Conservation (phyloP, 2,329 filamentous ascomycete species). For the Pseudogymnoascus destructans region DNA sequence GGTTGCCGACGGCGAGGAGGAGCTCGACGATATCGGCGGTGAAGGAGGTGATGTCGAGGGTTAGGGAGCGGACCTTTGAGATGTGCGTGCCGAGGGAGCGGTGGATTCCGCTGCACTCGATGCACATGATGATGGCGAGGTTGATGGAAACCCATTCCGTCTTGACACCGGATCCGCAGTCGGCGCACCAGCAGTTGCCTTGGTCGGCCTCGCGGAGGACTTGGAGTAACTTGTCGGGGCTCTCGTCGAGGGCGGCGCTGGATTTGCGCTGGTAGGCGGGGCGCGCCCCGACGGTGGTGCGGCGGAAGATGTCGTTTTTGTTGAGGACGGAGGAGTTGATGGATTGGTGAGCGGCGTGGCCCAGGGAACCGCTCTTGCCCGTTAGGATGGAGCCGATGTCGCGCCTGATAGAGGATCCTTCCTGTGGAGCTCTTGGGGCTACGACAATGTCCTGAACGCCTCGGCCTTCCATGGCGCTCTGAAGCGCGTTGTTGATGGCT, state of each 20-base stretch:
- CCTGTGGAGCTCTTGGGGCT: constrained; percentile 27
- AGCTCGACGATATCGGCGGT: constrained; percentile 95
- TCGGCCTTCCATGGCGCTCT: constrained; percentile 84
- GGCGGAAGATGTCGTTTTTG: constrained; percentile 53
- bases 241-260: constrained; percentile 65
- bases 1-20: constrained; percentile 79
- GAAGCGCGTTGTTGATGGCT: constrained; percentile 91
- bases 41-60: constrained; percentile 89
- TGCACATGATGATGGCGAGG: constrained; percentile 87
- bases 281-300: constrained; percentile 83
- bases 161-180: constrained; percentile 82
- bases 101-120: constrained; percentile 96
- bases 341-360: constrained; percentile 31
- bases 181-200: constrained; percentile 85
- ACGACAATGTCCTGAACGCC: constrained; percentile 43
- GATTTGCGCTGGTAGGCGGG: constrained; percentile 54
- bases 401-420: constrained; percentile 48
- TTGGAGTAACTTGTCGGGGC: constrained; percentile 74
- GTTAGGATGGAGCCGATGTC: constrained; percentile 90
- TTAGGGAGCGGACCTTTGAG: constrained; percentile 90
- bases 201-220: constrained; percentile 81
- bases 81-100: constrained; percentile 94
- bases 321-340: constrained; percentile 31
- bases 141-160: constrained; percentile 99
- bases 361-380: constrained; percentile 70